Base-by-base conservation (phyloP, 2,329 filamentous ascomycete genomes). In the Monosporascus ibericus region DNA sequence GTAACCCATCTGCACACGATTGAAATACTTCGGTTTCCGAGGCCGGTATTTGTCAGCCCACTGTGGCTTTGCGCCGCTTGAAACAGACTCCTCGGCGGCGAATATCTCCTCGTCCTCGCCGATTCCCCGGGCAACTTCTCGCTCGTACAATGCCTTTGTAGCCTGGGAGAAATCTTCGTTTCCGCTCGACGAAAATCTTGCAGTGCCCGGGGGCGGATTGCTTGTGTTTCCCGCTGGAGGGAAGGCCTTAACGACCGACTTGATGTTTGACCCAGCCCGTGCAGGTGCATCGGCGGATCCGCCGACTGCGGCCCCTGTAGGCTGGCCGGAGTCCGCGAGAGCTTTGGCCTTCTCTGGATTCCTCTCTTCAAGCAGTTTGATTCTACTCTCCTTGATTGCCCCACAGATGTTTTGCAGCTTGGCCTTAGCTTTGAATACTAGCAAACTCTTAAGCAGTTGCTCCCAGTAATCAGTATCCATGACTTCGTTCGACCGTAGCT, bases 391-490 rank as follows among this genome's bases (percentile, higher is more conserved):
- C 56, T 87, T 80, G 56, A 96, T 88, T 14, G 82, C 82, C 58
- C 89, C 84, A 59, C 86, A 92, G 17, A 96, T 85, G 56, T 82
- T 85, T 59, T 84, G 85, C 50, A 99, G 73, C 68, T 87, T 90
- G 2, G 91, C 90, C 68, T 89, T 91, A 36, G 94, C 90, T 73
- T 97, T 97, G 85, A 90, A 96, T 1, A 96, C 84, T 6, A 88
- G 77, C 57, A 99, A 75, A 65, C 86, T 95, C 59, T 86, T 85
- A 55, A 99, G 76, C 17, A 99, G 77, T 66, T 96, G 90, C 66
- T 95, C 90, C 94, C 94, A 99, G 69, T 97, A 99, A 71, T 99
- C 94, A 2, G 88, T 90, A 69, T 99, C 94, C 59, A 99, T 92
- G 39, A 89, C 86, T 65, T 96, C 92, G 65, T 96, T 86, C 7